Base-by-base conservation (phyloP, 164 flowering plant genomes). In the Vitis vinifera region DNA sequence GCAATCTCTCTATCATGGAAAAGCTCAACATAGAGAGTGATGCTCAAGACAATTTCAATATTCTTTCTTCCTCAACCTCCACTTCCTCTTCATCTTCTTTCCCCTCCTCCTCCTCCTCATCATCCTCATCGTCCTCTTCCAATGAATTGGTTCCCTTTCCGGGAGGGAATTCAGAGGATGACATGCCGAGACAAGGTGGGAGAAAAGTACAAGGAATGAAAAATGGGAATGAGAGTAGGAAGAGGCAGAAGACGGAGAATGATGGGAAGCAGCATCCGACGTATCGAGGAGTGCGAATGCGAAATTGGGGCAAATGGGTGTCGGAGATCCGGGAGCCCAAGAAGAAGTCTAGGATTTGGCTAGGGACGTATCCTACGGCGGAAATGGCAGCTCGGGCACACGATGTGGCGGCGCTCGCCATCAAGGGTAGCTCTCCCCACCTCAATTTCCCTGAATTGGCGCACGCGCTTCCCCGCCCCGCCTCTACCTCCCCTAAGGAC, bases 331-430 rank as follows among this genome's bases (percentile, higher is more conserved):
- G 89, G 1, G 87, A 86, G 65, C 87, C 89, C 3, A 79, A 77
- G 71, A 86, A 86, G 78, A 84, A 86, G 63, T 82, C 87, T 4
- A 77, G 87, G 59, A 80, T 80, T 19, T 80, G 83, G 83, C 83
- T 80, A 9, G 83, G 83, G 12, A 80, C 83, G 0, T 86, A 73
- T 67, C 82, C 83, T 0, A 84, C 84, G 11, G 81, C 89, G 0
- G 87, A 82, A 69, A 86, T 84, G 89, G 89, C 89, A 11, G 89
- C 89, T 68, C 75, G 86, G 62, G 89, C 89, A 10, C 89, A 82
- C 53, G 89, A 84, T 27, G 89, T 81, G 4, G 89, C 87, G 10
- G 89, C 89, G 8, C 52, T 82, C 23, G 85, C 86, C 68, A 82
- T 84, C 74, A 82, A 86, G 71, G 90, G 89, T 16, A 5, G n/a